phyloP scores from a whole-genome alignment of 345 rosid species.

The Sonneratia alba region DNA sequence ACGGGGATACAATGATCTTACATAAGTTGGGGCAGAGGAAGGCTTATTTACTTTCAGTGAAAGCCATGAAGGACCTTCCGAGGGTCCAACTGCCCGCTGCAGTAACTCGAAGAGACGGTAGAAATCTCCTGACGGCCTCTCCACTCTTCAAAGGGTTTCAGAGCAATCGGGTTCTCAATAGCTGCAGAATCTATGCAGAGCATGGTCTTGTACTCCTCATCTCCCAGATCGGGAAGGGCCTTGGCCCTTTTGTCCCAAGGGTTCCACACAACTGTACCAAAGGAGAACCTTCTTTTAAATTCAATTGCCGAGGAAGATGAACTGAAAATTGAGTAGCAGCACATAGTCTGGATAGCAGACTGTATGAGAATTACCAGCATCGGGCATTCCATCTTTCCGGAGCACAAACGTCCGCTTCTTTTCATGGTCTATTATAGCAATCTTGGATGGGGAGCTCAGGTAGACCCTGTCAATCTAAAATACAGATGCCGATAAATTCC shows the following conservation, averaged over 20 bases:
- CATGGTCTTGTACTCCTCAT: slow-evolving; percentile 81
- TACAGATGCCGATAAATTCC: not conserved
- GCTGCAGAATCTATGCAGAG: slow-evolving; percentile 76
- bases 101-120: slow-evolving; percentile 87
- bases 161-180: slow-evolving; percentile 48
- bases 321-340: not conserved
- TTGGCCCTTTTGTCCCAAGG: slow-evolving; percentile 92
- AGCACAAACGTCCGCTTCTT: slow-evolving; percentile 84
- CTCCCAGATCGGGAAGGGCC: slow-evolving; percentile 72
- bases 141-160: slow-evolving; percentile 91
- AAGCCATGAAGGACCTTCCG: slow-evolving; percentile 63
- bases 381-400: slow-evolving; percentile 77
- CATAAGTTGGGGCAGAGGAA: not conserved
- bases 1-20: not conserved
- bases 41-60: slow-evolving; percentile 10
- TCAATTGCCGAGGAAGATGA: not conserved
- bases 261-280: slow-evolving; percentile 70
- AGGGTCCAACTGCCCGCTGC: slow-evolving; percentile 94
- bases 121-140: slow-evolving; percentile 79
- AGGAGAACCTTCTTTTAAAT: not conserved
- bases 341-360: not conserved
- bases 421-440: slow-evolving; percentile 92
- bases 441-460: slow-evolving; percentile 83
- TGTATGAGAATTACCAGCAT: slow-evolving; percentile 42
- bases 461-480: slow-evolving; percentile 68